Base-by-base conservation (phyloP, 1,284 basidiomycete species). In the Trichosporon asahii region DNA sequence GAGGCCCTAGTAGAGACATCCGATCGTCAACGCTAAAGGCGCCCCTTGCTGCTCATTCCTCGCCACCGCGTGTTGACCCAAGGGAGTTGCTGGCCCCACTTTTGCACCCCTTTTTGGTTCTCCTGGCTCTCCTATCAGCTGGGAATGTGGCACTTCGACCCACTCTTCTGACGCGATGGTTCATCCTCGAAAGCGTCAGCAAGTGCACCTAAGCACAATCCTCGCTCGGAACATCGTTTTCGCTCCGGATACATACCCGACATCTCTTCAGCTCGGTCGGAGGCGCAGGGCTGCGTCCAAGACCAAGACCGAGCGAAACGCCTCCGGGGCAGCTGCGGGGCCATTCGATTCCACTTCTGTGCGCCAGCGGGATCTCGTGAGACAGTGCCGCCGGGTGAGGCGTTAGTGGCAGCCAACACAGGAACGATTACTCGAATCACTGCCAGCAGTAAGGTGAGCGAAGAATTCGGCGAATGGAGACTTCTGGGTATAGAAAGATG, bases 71-170 rank as follows among this genome's bases (percentile, higher is more conserved):
- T 53, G 49, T 18, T 23, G 49, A 21, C 11, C 40, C 9, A n/a
- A 53, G 23, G 21, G 9, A 18, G 23, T 23, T 9, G 15, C 23
- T 12, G 9, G n/a, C 49, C 49, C 49, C 49, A 53, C 49, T 53
- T 25, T 53, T 53, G 49, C 7, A 9, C 21, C 15, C 18, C 40
- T n/a, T n/a, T n/a, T 18, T 44, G 40, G 18, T n/a, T 18, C 40
- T 18, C 35, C 35, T 6, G 40, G 15, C 18, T 8, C 49, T 25
- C 12, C 23, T 25, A 8, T 53, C 49, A 53, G 49, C 49, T 53
- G n/a, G 49, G 49, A 53, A 53, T 61, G 57, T 61, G 57, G 57
- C 57, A 61, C 57, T 61, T n/a, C 57, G 57, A 61, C 57, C 57
- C 57, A 61, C 57, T 61, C 57, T 61, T 61, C 57, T 18, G 15